Percentiles rank a stretch among this genome's conserved stretches.
phyloP scores from a whole-genome alignment of 2,329 filamentous ascomycete genomes.

The Ceratocystis huliohia region DNA sequence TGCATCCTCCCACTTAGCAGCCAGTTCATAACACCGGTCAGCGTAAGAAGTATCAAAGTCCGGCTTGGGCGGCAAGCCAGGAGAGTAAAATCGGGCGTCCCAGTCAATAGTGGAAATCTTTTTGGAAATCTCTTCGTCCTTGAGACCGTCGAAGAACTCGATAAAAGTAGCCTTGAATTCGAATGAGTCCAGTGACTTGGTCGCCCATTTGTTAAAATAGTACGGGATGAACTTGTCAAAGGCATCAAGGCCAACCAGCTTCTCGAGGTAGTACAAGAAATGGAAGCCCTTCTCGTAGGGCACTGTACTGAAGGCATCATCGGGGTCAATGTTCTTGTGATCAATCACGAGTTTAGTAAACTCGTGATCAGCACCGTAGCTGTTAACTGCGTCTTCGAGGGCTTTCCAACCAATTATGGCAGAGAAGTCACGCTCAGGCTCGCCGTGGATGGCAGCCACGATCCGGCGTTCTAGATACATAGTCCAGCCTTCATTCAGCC shows the following conservation, averaged over 20 bases:
- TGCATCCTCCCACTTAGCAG: slow-evolving; percentile 62
- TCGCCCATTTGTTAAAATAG: slow-evolving; percentile 77
- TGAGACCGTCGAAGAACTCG: slow-evolving; percentile 60
- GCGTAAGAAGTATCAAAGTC: slow-evolving; percentile 80
- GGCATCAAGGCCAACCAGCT: slow-evolving; percentile 66
- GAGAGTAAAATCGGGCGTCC: slow-evolving; percentile 79
- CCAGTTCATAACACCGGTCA: slow-evolving; percentile 70
- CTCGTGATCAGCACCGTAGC: slow-evolving; percentile 71
- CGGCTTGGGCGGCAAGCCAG: slow-evolving; percentile 80
- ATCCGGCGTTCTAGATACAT: slow-evolving; percentile 86
- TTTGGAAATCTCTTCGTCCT: slow-evolving; percentile 49
- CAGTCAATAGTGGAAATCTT: slow-evolving; percentile 69
- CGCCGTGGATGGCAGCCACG: slow-evolving; percentile 62
- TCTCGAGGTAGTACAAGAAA: slow-evolving; percentile 84
- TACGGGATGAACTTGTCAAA: slow-evolving; percentile 94
- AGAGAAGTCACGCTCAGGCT: slow-evolving; percentile 80
- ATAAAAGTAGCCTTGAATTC: slow-evolving; percentile 86
- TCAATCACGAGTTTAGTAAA: slow-evolving; percentile 86
- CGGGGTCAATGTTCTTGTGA: slow-evolving; percentile 81
- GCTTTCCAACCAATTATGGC: slow-evolving; percentile 94
- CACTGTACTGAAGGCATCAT: slow-evolving; percentile 85
- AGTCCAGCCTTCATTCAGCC: slow-evolving; percentile 77
- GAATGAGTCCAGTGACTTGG: slow-evolving; percentile 80
- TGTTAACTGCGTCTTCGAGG: slow-evolving; percentile 64
- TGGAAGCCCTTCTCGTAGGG: slow-evolving; percentile 96